Conservation (phyloP, 495 filamentous ascomycete genomes). For the Penicillium pancosmium region DNA sequence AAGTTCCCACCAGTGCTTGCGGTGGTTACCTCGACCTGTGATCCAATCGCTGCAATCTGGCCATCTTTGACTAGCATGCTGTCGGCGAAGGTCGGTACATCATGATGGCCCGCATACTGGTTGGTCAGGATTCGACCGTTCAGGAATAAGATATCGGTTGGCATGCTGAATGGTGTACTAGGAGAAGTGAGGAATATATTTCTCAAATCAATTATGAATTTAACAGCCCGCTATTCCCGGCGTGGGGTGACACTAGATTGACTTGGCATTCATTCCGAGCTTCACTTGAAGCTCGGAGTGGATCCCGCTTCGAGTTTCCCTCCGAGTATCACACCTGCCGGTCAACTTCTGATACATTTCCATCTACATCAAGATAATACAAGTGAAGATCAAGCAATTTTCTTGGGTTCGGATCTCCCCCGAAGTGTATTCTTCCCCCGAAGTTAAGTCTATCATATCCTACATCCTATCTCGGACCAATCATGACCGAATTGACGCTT, state of each 20-base stretch:
- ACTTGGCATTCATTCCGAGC: neutral
- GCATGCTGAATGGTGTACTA: neutral
- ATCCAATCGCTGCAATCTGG: slow-evolving; percentile 16
- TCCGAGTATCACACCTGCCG: neutral
- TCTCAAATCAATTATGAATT: neutral
- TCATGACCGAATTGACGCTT: neutral
- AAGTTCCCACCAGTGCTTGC: slow-evolving; percentile 1
- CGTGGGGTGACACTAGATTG: neutral
- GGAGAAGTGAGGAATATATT: neutral
- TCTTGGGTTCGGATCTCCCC: neutral
- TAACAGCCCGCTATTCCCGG: neutral
- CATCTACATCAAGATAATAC: slow-evolving; percentile 3
- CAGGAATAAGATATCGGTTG: slow-evolving; percentile 22
- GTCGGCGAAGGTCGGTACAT: slow-evolving; percentile 29
- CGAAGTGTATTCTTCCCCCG: neutral
- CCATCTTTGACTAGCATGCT: slow-evolving; percentile 30
- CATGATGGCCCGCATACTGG: slow-evolving; percentile 30
- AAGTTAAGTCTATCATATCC: neutral
- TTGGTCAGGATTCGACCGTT: slow-evolving; percentile 39
- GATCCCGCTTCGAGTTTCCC: slow-evolving; percentile 9
- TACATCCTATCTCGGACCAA: neutral
- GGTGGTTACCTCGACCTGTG: slow-evolving; percentile 33
- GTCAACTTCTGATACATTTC: neutral
- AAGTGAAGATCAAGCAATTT: neutral
- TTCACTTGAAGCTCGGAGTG: slow-evolving; percentile 4